Percentiles rank a stretch among this genome's conserved stretches.
Conservation (phyloP, 345 rosid species). For the Leavenworthia alabamica region DNA sequence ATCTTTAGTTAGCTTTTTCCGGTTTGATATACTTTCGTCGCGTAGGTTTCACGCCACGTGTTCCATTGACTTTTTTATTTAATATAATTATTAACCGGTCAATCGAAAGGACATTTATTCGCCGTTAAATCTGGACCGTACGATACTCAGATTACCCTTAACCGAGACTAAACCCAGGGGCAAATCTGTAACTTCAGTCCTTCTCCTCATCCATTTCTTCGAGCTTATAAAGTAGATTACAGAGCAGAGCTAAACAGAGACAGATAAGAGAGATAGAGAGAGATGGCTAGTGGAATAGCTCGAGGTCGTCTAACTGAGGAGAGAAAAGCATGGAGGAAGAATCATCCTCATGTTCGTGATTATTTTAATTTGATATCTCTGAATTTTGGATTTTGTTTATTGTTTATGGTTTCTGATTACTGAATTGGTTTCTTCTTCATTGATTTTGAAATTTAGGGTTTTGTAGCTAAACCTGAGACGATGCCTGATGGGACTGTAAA, state of each 20-base stretch:
- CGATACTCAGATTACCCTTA: slow-evolving; percentile 19
- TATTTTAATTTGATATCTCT: too few species aligned
- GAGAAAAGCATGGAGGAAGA: slow-evolving; percentile 92
- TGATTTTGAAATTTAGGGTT: slow-evolving; percentile 58
- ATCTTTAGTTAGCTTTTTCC: too few species aligned
- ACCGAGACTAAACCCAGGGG: not conserved
- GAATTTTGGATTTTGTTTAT: not conserved
- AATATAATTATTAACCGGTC: too few species aligned
- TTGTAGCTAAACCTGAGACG: slow-evolving; percentile 94
- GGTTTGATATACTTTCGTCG: too few species aligned
- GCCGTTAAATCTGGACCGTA: slow-evolving; percentile 31
- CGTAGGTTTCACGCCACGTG: too few species aligned
- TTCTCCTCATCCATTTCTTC: slow-evolving; percentile 6
- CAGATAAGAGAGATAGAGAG: not conserved
- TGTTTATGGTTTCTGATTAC: not conserved
- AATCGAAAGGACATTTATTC: slow-evolving; percentile 32
- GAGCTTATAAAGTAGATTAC: slow-evolving; percentile 22
- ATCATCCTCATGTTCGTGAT: slow-evolving; percentile 83
- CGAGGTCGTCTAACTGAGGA: slow-evolving; percentile 94
- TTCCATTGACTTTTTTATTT: too few species aligned
- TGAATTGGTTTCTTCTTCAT: not conserved
- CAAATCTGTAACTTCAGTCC: not conserved
- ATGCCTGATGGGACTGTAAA: slow-evolving; percentile 69
- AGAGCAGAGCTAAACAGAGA: not conserved
- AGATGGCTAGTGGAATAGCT: slow-evolving; percentile 86